Evolutionary conservation across 2,329 filamentous ascomycete genomes (phyloP).

Genomic region (Phyllosticta capitalensis): DNA sequence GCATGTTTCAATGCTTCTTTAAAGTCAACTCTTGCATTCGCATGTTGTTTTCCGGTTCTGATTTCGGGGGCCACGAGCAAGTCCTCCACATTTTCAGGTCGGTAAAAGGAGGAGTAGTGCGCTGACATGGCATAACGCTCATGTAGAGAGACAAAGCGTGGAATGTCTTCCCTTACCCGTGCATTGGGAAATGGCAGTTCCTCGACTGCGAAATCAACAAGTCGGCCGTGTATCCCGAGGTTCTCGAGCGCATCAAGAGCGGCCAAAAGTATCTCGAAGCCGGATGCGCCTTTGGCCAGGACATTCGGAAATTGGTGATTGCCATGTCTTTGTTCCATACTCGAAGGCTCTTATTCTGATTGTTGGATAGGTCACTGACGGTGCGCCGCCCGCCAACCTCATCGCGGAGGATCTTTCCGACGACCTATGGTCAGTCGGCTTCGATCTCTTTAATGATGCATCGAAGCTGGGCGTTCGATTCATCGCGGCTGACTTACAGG

Average conservation of each 20-base stretch:
- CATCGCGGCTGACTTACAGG: constrained; percentile 39
- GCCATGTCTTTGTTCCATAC: neutral
- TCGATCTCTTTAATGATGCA: constrained; percentile 23
- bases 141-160: constrained; percentile 23
- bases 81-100: neutral
- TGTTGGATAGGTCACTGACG: constrained; percentile 20
- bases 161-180: constrained; percentile 24
- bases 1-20: no score
- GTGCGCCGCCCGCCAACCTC: constrained; percentile 30
- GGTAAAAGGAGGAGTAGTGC: neutral
- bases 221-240: constrained; percentile 21
- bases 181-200: constrained; percentile 28
- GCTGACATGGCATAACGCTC: neutral
- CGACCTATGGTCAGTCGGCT: constrained; percentile 47
- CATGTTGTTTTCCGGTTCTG: no score
- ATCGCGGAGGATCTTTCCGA: constrained; percentile 30
- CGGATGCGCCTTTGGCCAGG: constrained; percentile 38
- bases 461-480: constrained; percentile 38
- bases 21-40: no score
- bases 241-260: constrained; percentile 25
- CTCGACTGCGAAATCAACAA: constrained; percentile 23
- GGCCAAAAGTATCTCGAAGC: constrained; percentile 32
- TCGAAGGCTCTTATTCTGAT: no score
- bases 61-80: no score
- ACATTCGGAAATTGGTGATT: constrained; percentile 33